These are phyloP conservation scores for Prunus armeniaca DNA, from an alignment of 306 rosid genomes.

Conservation along the genomic window DNA sequence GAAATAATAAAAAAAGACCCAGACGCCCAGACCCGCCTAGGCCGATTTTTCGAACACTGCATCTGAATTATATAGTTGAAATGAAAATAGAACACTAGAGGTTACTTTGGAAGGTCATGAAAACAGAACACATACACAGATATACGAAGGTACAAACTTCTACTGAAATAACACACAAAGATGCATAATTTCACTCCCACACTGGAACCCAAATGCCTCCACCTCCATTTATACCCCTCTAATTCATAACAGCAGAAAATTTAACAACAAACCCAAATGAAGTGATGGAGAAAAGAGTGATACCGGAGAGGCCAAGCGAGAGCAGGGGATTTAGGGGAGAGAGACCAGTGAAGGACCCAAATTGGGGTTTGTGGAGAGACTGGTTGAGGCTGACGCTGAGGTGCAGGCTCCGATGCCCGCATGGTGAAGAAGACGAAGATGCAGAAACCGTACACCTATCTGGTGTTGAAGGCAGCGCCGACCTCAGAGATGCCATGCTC, in stretches of 20 bases:
- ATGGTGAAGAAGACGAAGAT: conserved; percentile 17
- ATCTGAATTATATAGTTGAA: neutral
- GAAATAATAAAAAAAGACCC: no score
- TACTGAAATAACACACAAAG: neutral
- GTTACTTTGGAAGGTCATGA: neutral
- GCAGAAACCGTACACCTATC: conserved; percentile 23
- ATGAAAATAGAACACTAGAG: neutral
- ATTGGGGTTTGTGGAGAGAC: conserved; percentile 29
- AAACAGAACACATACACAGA: neutral
- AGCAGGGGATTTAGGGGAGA: conserved; percentile 40
- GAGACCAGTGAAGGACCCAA: conserved; percentile 61
- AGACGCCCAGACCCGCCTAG: no score
- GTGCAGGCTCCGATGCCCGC: conserved; percentile 10
- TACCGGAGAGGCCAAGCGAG: conserved; percentile 53
- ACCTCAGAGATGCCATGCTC: conserved; percentile 62
- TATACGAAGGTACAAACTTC: neutral
- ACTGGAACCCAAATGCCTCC: conserved; percentile 1
- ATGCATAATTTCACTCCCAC: neutral
- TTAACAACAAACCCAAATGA: neutral
- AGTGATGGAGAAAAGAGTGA: neutral
- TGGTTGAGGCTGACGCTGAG: conserved; percentile 26
- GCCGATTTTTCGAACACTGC: no score
- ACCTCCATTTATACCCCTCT: neutral
- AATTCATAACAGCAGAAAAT: neutral
- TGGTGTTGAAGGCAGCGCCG: conserved; percentile 49